Evolutionary conservation across 768 basidiomycete species (phyloP), one percentile per base, ranked within the genome.

Genomic region (Coprinopsis cinerea): DNA sequence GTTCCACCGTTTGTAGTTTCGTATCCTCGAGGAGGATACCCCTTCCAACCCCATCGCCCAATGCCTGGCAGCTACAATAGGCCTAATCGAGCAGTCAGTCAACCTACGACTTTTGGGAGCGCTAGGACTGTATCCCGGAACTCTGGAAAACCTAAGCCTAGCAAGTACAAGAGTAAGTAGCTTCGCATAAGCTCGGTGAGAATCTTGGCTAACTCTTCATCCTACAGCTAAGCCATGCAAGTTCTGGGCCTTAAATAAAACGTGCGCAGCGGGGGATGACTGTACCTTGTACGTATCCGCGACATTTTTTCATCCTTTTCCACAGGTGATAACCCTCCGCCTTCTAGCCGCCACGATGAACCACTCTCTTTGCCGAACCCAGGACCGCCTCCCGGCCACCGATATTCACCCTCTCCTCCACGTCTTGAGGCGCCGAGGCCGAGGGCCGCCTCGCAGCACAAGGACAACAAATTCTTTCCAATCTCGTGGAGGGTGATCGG

Each of bases 401-500:
- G n/a, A n/a, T 40, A 1, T 25, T 20, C 42, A 2, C 49, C 30
- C 20, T 17, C 10, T 18, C 39, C 25, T 4, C 28, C 6, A 9
- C 22, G 22, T 11, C 9, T 43, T n/a, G 44, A 45, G 18, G 44
- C 44, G 4, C 44, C 44, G 15, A 45, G 32, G 27, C 44, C 44
- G 11, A 27, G 28, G 28, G 5, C 28, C 4, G 9, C 28, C 18
- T 11, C 37, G 37, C 37, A 9, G n/a, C n/a, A n/a, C 30, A 63
- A 59, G 22, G 79, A 66, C 53, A 74, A 74, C 51, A n/a, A n/a
- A n/a, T 83, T 70, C 61, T 82, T 78, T 55, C 84, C 85, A 23
- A 72, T 88, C 40, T 73, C 76, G 3, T 88, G 86, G 86, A 74
- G 86, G 36, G 85, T 88, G 11, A 83, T 88, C 44, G 84, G 86